Base-by-base conservation (phyloP, 2,329 filamentous ascomycete genomes). In the Cephalotrichum gorgonifer region DNA sequence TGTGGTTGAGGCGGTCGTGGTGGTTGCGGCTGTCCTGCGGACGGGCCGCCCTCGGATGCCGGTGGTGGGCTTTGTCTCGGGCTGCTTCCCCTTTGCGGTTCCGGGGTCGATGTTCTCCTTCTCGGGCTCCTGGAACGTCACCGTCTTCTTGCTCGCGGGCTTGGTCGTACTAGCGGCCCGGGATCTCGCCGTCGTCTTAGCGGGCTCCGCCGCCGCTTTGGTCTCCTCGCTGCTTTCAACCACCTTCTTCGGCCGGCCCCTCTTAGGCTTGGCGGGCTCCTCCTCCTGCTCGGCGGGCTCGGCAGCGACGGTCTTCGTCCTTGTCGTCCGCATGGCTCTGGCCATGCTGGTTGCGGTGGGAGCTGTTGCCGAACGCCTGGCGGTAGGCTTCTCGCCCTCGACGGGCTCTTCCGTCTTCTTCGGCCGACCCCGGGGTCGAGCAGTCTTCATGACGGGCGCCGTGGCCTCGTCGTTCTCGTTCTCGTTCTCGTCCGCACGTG, bases 41-140 rank as follows among this genome's bases (percentile, higher is more conserved):
- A 78, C 70, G 15, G 78, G 64, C 31, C 64, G 60, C 49, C 61
- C 60, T 38, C 63, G 58, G 35, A 75, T 60, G 25, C 70, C 67
- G 11, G 58, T 53, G 12, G 63, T 47, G 30, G 63, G 53, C 44
- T 62, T 51, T 11, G 51, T 48, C 17, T 54, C 44, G 4, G 56
- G 58, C 26, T 46, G 15, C 57, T 72, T 72, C 26, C 58, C 53
- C 50, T 64, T 67, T 22, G 61, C 2, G 25, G 48, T 48, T 3
- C 61, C 55, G 14, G 75, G 76, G 20, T 69, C 60, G 33, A 79
- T 63, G 54, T 83, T 83, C 59, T 84, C 80, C 63, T 84, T 83
- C 59, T 81, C 79, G 3, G 76, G 75, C 55, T 79, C 77, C 58
- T 81, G 72, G 60, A 83, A 83, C 51, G 75, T 80, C 57, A 83